phyloP scores from a whole-genome alignment of 768 basidiomycete genomes.

The Paxillus involutus region DNA sequence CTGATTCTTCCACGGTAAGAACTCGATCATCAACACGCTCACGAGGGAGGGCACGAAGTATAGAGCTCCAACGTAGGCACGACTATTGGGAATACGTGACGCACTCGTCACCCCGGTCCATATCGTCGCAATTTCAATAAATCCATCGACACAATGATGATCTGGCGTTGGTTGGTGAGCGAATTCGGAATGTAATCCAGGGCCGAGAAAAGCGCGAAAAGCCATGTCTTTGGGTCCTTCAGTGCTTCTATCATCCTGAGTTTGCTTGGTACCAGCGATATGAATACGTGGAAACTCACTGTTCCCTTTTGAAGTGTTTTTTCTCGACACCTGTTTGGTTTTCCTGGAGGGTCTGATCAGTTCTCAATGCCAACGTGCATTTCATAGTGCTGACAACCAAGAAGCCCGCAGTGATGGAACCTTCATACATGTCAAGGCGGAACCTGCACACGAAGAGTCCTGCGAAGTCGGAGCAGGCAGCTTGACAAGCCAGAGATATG shows the following conservation, averaged over 20 bases:
- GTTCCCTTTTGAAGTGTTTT: no score
- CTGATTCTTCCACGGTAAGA: slow-evolving; percentile 64
- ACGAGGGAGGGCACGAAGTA: slow-evolving; percentile 68
- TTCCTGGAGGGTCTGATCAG: no score
- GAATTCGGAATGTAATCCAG: slow-evolving; percentile 67
- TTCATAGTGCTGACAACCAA: no score
- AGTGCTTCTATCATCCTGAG: slow-evolving; percentile 68
- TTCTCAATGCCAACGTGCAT: no score
- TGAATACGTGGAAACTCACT: neutral
- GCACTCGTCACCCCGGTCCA: no score
- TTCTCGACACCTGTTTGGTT: no score
- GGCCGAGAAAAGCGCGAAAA: slow-evolving; percentile 67
- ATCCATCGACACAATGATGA: no score
- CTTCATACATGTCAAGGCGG: no score
- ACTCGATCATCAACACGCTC: slow-evolving; percentile 60
- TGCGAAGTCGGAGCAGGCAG: slow-evolving; percentile 70
- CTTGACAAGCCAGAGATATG: slow-evolving; percentile 59
- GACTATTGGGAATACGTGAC: no score
- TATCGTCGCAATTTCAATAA: no score
- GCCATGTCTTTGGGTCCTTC: slow-evolving; percentile 70
- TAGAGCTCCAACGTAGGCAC: slow-evolving; percentile 61
- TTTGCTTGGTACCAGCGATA: neutral
- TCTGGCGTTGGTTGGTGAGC: slow-evolving; percentile 57
- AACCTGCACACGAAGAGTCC: slow-evolving; percentile 61
- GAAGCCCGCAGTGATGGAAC: slow-evolving; percentile 22